Percentiles rank a stretch among this genome's conserved stretches.
phyloP scores from a whole-genome alignment of 768 basidiomycete species.

The Trametes cinnabarina region DNA sequence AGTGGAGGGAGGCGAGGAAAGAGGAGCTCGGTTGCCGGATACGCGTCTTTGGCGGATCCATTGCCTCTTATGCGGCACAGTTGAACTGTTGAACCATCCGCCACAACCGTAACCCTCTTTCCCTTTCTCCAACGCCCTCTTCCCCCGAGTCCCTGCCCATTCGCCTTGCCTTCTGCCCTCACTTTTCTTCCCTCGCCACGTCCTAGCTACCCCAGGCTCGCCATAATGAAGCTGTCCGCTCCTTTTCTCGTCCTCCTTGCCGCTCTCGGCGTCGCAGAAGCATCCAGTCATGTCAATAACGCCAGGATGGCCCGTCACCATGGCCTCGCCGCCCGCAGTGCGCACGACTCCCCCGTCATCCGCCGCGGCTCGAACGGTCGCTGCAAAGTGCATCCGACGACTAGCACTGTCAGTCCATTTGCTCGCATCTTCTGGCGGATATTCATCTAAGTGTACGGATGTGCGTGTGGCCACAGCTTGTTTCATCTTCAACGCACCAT shows the following conservation, averaged over 20 bases:
- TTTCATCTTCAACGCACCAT: not conserved
- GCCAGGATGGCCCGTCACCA: slow-evolving; percentile 25
- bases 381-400: slow-evolving; percentile 9
- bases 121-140: not conserved
- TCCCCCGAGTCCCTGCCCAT: not conserved
- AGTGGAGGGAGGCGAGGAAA: not conserved
- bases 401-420: not conserved
- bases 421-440: no score
- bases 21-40: slow-evolving; percentile 2
- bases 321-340: slow-evolving; percentile 1
- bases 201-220: slow-evolving; percentile 9
- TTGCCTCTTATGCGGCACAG: not conserved
- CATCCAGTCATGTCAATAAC: slow-evolving; percentile 37
- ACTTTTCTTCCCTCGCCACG: slow-evolving; percentile 3
- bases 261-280: slow-evolving; percentile 29
- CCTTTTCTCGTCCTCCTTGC: slow-evolving; percentile 38
- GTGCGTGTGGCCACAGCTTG: not conserved
- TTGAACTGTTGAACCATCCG: not conserved
- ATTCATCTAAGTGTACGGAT: not conserved
- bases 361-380: slow-evolving; percentile 10
- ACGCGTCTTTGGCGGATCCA: not conserved
- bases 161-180: not conserved
- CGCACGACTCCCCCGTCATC: not conserved
- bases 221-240: slow-evolving; percentile 44
- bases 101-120: not conserved